Percentiles rank a stretch among this genome's conserved stretches.
Conservation (phyloP, 2,329 filamentous ascomycete genomes). For the Graphiopsis chlorocephala region DNA sequence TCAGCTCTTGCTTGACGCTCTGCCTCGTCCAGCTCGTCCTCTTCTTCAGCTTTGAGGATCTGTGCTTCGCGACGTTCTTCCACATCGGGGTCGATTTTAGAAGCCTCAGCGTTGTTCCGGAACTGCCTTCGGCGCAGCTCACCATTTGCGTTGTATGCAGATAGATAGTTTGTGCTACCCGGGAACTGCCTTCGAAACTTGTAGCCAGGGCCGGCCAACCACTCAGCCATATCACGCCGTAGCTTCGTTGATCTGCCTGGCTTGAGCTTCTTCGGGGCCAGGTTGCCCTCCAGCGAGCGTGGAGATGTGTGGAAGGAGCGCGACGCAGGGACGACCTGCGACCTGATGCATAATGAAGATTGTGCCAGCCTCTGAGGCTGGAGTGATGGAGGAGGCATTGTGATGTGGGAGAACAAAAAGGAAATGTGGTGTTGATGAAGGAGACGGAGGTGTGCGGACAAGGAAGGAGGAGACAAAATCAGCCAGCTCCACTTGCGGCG, state of each 20-base stretch:
- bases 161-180: slow-evolving; percentile 55
- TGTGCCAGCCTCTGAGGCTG: slow-evolving; percentile 13
- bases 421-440: slow-evolving; percentile 9
- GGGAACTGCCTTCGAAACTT: slow-evolving; percentile 49
- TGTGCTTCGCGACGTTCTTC: slow-evolving; percentile 19
- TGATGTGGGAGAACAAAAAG: slow-evolving; percentile 13
- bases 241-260: slow-evolving; percentile 27
- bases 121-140: slow-evolving; percentile 40
- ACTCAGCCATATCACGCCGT: slow-evolving; percentile 56
- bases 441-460: background rate
- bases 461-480: slow-evolving; percentile 14
- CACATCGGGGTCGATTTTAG: background rate
- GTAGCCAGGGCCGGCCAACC: slow-evolving; percentile 56
- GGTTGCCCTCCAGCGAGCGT: background rate
- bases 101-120: slow-evolving; percentile 27
- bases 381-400: slow-evolving; percentile 8
- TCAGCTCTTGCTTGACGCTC: slow-evolving; percentile 21
- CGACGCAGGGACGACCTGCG: background rate
- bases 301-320: slow-evolving; percentile 16
- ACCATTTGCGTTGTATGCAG: slow-evolving; percentile 52
- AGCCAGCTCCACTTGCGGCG: slow-evolving; percentile 9
- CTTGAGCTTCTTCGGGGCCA: background rate
- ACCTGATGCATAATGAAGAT: slow-evolving; percentile 7
- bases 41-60: slow-evolving; percentile 22
- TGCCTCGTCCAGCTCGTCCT: slow-evolving; percentile 24